Percentiles rank a stretch among this genome's conserved stretches.
phyloP scores from a whole-genome alignment of 768 basidiomycete genomes.

The Paxillus ammoniavirescens region DNA sequence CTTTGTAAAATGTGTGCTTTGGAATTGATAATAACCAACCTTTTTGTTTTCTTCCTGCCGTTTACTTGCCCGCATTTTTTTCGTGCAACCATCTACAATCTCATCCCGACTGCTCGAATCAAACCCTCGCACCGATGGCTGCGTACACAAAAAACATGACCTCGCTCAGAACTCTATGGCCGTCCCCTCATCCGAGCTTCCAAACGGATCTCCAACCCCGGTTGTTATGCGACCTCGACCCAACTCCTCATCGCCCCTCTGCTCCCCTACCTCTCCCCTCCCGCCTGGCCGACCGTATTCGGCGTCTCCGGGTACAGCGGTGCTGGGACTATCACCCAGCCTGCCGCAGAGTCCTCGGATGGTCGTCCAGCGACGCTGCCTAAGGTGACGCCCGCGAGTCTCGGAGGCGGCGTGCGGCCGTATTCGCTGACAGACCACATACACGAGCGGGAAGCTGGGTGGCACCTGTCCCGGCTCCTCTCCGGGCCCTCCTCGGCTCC shows the following conservation, averaged over 20 bases:
- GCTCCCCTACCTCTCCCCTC: constrained; percentile 60
- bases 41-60: constrained; percentile 26
- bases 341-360: constrained; percentile 54
- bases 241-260: constrained; percentile 93
- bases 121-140: neutral
- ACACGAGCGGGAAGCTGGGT: constrained; percentile 93
- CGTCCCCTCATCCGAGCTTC: constrained; percentile 65
- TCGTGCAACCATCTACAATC: neutral
- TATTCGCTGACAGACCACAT: constrained; percentile 97
- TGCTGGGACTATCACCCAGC: constrained; percentile 79
- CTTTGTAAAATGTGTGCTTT: constrained; percentile 34
- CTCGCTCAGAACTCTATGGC: constrained; percentile 75
- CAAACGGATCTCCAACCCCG: constrained; percentile 93
- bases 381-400: constrained; percentile 76
- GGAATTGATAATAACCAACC: constrained; percentile 35
- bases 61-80: neutral
- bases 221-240: constrained; percentile 92
- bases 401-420: constrained; percentile 74
- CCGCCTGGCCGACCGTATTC: constrained; percentile 78
- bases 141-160: neutral
- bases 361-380: constrained; percentile 75
- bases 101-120: neutral
- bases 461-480: constrained; percentile 72
- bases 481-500: neutral
- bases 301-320: constrained; percentile 95